phyloP scores from a whole-genome alignment of 1,284 basidiomycete genomes.

The Phellinidium pouzarii region DNA sequence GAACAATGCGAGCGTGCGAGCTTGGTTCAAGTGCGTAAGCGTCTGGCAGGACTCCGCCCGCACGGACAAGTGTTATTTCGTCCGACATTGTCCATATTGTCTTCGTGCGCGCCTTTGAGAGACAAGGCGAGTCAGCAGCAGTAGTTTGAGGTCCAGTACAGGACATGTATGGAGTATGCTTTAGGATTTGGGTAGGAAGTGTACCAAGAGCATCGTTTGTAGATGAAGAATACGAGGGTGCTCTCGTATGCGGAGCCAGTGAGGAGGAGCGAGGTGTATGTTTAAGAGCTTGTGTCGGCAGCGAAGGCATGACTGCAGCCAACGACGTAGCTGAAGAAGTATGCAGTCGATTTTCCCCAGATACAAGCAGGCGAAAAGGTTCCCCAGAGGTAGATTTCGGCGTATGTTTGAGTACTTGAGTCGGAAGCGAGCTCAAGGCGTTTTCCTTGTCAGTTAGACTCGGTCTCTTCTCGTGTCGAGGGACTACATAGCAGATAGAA shows the following conservation, averaged over 20 bases:
- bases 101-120: conserved; percentile 14
- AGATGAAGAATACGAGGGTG: conserved; percentile 1
- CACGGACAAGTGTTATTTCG: conserved; percentile 16
- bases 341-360: background rate
- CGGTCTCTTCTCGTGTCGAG: background rate
- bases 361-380: background rate
- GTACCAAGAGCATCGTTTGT: background rate
- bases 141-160: background rate
- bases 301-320: background rate
- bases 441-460: background rate
- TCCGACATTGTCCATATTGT: conserved; percentile 17
- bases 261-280: conserved; percentile 1
- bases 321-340: background rate
- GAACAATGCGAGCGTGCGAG: conserved; percentile 10
- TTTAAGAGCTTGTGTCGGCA: background rate
- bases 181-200: conserved; percentile 6
- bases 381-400: background rate
- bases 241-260: background rate
- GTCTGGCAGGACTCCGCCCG: conserved; percentile 11
- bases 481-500: conserved; percentile 1
- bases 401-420: conserved; percentile 10
- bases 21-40: conserved; percentile 7
- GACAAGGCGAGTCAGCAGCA: conserved; percentile 9
- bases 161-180: conserved; percentile 8
- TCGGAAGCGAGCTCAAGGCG: conserved; percentile 7